Evolutionary conservation across 2,329 filamentous ascomycete species (phyloP).

Genomic region (Pyricularia pennisetigena): DNA sequence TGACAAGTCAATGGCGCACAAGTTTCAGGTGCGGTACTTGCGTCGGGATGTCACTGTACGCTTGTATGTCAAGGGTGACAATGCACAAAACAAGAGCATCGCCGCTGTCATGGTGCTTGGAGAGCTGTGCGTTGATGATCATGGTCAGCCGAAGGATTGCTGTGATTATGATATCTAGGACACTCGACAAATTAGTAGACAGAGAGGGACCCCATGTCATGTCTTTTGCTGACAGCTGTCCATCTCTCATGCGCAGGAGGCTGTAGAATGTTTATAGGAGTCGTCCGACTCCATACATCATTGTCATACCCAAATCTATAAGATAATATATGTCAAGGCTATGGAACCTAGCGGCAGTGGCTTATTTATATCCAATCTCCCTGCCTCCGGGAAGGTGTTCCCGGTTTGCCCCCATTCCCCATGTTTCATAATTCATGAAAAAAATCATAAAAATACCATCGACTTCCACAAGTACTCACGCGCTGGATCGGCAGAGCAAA

Average conservation of each 20-base stretch:
- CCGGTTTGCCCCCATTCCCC: background rate
- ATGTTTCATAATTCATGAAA: background rate
- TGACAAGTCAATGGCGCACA: background rate
- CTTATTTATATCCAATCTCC: background rate
- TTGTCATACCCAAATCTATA: too few relatives aligned
- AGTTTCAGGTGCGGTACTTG: background rate
- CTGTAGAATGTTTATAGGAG: background rate
- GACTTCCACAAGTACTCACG: background rate
- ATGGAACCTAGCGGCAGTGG: background rate
- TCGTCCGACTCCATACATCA: too few relatives aligned
- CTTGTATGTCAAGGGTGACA: background rate
- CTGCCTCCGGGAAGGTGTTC: background rate
- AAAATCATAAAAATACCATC: background rate
- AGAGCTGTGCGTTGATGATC: background rate
- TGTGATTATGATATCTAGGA: background rate
- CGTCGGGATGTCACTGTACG: background rate
- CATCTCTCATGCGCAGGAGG: background rate
- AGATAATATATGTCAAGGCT: background rate
- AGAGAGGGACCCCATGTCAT: background rate
- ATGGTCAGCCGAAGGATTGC: background rate
- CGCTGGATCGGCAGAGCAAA: background rate
- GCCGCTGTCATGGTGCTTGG: background rate
- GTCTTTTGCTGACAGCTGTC: background rate
- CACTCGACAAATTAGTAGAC: background rate
- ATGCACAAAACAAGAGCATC: background rate